Percentiles rank a stretch among this genome's conserved stretches.
Conservation (phyloP, 2,329 filamentous ascomycete genomes). For the Colletotrichum orbiculare region DNA sequence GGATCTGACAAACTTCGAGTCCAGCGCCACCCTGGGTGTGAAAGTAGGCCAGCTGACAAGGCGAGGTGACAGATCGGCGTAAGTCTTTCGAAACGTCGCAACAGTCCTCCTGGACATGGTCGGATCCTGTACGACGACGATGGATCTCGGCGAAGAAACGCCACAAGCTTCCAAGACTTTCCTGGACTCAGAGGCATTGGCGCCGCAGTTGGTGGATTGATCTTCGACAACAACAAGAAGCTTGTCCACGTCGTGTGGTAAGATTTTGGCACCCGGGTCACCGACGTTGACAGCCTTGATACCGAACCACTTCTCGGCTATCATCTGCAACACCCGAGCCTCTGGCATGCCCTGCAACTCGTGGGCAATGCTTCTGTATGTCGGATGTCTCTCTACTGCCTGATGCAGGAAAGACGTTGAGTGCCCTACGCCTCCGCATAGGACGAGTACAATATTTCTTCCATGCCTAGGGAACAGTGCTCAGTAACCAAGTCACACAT, state of each 20-base stretch:
- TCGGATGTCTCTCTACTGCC: constrained; percentile 47
- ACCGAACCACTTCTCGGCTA: constrained; percentile 46
- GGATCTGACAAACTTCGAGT: neutral
- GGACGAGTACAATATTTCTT: constrained; percentile 43
- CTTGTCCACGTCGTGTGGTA: neutral
- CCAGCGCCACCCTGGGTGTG: constrained; percentile 13
- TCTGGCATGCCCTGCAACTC: constrained; percentile 50
- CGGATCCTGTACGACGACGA: constrained; percentile 56
- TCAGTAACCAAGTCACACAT: neutral
- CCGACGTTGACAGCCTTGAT: too few species aligned
- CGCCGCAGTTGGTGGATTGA: constrained; percentile 57
- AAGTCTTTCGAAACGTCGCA: constrained; percentile 53
- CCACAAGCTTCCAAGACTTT: constrained; percentile 47
- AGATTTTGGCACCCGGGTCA: neutral
- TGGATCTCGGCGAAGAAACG: constrained; percentile 39
- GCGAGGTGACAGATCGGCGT: constrained; percentile 37
- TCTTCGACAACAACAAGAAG: constrained; percentile 52
- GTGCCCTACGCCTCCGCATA: constrained; percentile 58
- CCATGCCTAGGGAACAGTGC: neutral
- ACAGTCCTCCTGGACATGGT: constrained; percentile 56
- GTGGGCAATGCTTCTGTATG: constrained; percentile 41
- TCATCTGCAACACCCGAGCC: constrained; percentile 49
- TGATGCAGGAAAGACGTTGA: constrained; percentile 55
- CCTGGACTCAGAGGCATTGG: constrained; percentile 52
- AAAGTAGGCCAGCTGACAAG: constrained; percentile 33